Evolutionary conservation across 2,329 filamentous ascomycete genomes (phyloP), one percentile per base, ranked within the genome.

Genomic region (Fusarium armeniacum): DNA sequence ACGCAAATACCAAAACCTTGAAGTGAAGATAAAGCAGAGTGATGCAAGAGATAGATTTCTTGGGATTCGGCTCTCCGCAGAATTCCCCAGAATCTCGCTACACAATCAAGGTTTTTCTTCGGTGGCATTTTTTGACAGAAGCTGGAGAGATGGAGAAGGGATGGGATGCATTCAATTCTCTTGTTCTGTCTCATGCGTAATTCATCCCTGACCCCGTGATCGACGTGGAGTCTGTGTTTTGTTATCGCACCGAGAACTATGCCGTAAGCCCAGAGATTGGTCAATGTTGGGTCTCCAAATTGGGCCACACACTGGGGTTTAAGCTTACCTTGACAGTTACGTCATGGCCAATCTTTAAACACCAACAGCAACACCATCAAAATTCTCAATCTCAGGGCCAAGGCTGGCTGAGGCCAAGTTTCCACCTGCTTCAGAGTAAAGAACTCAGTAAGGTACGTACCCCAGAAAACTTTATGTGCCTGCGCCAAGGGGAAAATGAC

Each of bases 261-360:
- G 65, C 65, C 71, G 67, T 73, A 65, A 35, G 62, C 53, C 62
- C 28, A 55, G 56, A 41, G 15, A 57, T 38, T 58, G 45, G 46
- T 41, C 40, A 44, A 50, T 32, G 8, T 11, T 32, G 13, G n/a
- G 22, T 5, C 33, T 9, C 13, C 46, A 43, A 53, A 59, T 49
- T 66, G 54, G 61, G 46, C 36, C 62, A 73, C 58, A 43, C 62
- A 51, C 51, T 38, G 51, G 50, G 45, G 60, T 62, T 73, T 74
- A 75, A 74, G 71, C 73, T 75, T 71, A 70, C 62, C 73, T 70
- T 64, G 58, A 35, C n/a, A 49, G 61, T 63, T 73, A 75, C 73
- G 73, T 74, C 71, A 75, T 65, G 6, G 30, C 20, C 26, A 38
- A 45, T 33, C 53, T 32, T 57, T 57, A 57, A 66, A 65, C 62